These are phyloP conservation scores for Vicia sativa DNA, from an alignment of 306 rosid species.

Conservation along the genomic window DNA sequence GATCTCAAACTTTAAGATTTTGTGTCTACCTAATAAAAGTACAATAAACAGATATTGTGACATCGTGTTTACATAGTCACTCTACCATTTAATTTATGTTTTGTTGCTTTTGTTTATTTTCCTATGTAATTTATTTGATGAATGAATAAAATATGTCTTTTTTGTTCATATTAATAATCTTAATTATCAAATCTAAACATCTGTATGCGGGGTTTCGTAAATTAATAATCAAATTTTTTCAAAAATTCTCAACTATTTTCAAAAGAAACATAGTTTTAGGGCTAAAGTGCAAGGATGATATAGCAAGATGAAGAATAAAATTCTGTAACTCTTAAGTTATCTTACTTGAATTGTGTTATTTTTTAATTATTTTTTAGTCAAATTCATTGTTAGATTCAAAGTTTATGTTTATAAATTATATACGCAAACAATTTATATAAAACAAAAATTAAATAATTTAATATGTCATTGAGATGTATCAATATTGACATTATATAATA, in stretches of 20 bases:
- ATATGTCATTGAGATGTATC: too few species aligned
- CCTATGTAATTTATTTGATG: neutral
- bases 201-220: neutral
- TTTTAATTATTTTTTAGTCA: too few species aligned
- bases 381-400: too few species aligned
- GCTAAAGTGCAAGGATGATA: neutral
- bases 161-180: too few species aligned
- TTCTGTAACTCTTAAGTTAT: too few species aligned
- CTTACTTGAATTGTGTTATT: too few species aligned
- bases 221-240: neutral
- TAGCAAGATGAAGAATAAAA: too few species aligned
- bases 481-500: too few species aligned
- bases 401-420: too few species aligned
- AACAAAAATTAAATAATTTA: too few species aligned
- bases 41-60: neutral
- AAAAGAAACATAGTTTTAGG: neutral
- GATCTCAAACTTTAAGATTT: neutral
- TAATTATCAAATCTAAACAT: neutral
- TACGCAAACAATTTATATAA: too few species aligned
- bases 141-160: neutral
- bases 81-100: neutral
- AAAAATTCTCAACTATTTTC: neutral
- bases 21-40: neutral
- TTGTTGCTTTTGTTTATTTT: neutral
- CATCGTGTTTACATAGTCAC: neutral